Evolutionary conservation across 371 early-diverging fungal genomes (phyloP), one percentile per base, ranked within the genome.

Genomic region (Syncephalis plumigaleata): DNA sequence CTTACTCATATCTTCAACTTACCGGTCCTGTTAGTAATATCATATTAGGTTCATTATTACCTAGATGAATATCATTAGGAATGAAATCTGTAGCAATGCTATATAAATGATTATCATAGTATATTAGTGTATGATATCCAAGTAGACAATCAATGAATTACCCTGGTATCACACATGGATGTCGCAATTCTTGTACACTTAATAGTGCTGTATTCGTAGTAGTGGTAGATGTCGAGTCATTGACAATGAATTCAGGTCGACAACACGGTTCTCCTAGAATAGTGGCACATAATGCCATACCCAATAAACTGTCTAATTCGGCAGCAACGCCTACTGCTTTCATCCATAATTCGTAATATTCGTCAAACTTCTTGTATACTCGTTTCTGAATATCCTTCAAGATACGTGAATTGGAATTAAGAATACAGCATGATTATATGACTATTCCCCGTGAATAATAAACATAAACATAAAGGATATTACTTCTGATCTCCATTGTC

Each of bases 1-100:
- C 31, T 31, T 31, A 31, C 11, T 31, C n/a, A n/a, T n/a, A n/a
- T n/a, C n/a, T n/a, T n/a, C n/a, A n/a, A 31, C 31, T 31, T 31
- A 31, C 31, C 15, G 99, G 97, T 1, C 99, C 99, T 0, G 99
- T 98, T 42, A 99, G 59, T 2, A 99, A 70, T n/a, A 95, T 75
- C 54, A 98, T 71, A 48, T 71, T 82, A 24, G 85, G 69, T 0
- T 48, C 20, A 13, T 53, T 54, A 11, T 46, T 39, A 0, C 92
- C 93, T 2, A 97, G 70, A 13, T 58, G 48, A 0, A 81, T 77
- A 64, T 93, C 91, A 64, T 96, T 98, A 45, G 95, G 93, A 39
- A 98, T 91, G 60, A 93, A 96, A 49, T 85, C 84, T 0, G 72
- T 58, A 1, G 69, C 67, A 8, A 69, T 63, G 5, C 68, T 71